Percentiles rank a stretch among this genome's conserved stretches.
These are phyloP conservation scores for Dactylonectria macrodidyma DNA, from an alignment of 2,329 filamentous ascomycete species.

Conservation along the genomic window DNA sequence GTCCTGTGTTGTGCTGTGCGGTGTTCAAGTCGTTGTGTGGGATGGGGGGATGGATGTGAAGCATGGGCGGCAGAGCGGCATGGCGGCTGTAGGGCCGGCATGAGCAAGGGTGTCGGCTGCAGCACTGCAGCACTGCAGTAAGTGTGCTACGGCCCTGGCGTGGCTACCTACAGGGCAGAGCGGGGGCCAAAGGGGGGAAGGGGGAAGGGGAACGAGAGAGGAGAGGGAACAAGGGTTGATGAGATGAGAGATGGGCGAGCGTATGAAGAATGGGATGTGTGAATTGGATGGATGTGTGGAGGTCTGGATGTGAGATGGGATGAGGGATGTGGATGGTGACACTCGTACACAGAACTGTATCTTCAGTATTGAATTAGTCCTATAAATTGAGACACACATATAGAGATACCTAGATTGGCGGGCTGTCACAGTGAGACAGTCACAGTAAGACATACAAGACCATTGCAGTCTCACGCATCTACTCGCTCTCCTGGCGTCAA, in stretches of 20 bases:
- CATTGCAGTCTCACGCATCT: background rate
- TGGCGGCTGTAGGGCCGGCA: constrained; percentile 14
- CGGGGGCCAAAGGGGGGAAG: constrained; percentile 10
- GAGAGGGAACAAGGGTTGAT: constrained; percentile 29
- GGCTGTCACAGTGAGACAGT: background rate
- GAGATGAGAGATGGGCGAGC: background rate
- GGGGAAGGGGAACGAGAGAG: constrained; percentile 17
- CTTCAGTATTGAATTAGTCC: background rate
- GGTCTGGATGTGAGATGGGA: background rate
- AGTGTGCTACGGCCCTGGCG: constrained; percentile 6
- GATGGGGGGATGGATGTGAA: constrained; percentile 6
- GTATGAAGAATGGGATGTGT: background rate
- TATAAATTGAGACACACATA: background rate
- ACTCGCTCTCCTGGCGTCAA: background rate
- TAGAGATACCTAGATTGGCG: background rate
- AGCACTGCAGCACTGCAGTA: constrained; percentile 4
- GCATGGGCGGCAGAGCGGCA: constrained; percentile 22
- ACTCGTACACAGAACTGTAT: background rate
- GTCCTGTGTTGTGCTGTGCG: background rate
- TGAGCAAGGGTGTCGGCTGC: constrained; percentile 8
- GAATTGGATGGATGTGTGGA: background rate
- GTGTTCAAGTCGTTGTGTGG: background rate
- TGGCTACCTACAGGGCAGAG: constrained; percentile 20
- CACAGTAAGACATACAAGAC: background rate
- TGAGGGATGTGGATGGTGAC: constrained; percentile 4